Evolutionary conservation across 805 yeast species (phyloP).

Genomic region (Danielia reshetovae): DNA sequence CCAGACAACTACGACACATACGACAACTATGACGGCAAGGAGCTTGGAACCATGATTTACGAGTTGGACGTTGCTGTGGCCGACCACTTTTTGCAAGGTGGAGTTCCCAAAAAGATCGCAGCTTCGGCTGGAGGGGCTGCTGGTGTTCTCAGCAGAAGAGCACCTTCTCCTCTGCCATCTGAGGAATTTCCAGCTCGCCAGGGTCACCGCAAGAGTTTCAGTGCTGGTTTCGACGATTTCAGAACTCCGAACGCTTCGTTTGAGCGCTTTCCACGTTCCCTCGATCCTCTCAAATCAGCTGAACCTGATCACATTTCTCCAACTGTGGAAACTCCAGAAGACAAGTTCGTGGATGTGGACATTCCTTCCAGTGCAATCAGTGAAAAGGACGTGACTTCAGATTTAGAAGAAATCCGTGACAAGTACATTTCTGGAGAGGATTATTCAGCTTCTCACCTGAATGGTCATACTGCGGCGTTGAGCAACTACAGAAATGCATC

Average conservation of each 20-base stretch:
- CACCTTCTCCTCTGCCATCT: conserved; percentile 14
- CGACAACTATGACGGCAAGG: conserved; percentile 46
- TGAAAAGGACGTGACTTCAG: conserved; percentile 4
- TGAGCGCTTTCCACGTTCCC: conserved; percentile 19
- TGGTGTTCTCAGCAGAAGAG: conserved; percentile 13
- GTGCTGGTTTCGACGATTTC: conserved; percentile 31
- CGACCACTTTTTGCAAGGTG: conserved; percentile 25
- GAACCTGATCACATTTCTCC: background rate
- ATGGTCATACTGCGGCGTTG: background rate
- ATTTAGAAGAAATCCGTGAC: conserved; percentile 5
- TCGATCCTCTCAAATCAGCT: conserved; percentile 16
- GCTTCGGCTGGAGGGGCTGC: conserved; percentile 21
- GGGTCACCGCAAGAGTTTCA: conserved; percentile 36
- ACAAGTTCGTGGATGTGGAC: conserved; percentile 28
- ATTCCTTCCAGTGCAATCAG: conserved; percentile 23
- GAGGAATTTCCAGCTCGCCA: conserved; percentile 19
- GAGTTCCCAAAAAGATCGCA: conserved; percentile 11
- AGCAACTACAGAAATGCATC: background rate
- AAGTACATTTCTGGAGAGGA: conserved; percentile 2
- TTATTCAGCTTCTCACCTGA: background rate
- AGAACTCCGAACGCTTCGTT: conserved; percentile 22
- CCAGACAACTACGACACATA: conserved; percentile 49
- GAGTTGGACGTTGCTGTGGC: conserved; percentile 53
- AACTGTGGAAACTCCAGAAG: conserved; percentile 4
- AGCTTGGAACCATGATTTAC: conserved; percentile 54